phyloP scores from a whole-genome alignment of 305 asterid species.

The Rubia balearica region DNA sequence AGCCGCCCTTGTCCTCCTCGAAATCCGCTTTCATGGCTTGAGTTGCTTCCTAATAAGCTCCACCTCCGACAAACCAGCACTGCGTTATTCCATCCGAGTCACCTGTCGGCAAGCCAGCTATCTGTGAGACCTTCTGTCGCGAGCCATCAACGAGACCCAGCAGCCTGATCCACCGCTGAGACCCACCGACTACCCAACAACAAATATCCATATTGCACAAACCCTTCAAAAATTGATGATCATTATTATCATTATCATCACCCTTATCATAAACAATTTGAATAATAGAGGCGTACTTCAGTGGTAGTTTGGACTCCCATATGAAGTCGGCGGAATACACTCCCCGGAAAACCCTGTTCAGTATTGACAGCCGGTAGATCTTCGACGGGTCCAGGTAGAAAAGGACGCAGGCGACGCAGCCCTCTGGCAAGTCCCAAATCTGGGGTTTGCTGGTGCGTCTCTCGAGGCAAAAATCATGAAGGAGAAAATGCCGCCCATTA shows the following conservation, averaged over 20 bases:
- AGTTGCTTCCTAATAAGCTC: too few relatives aligned
- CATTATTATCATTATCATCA: conserved; percentile 2
- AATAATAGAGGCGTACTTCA: conserved; percentile 53
- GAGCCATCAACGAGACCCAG: too few relatives aligned
- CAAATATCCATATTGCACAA: conserved; percentile 62
- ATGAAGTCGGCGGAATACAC: conserved; percentile 82
- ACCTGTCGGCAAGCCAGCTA: too few relatives aligned
- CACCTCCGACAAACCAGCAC: too few relatives aligned
- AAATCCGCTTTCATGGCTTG: too few relatives aligned
- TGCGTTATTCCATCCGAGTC: too few relatives aligned
- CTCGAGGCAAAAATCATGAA: conserved; percentile 20
- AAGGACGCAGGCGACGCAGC: conserved; percentile 68
- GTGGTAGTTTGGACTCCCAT: conserved; percentile 76
- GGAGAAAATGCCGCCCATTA: conserved; percentile 61
- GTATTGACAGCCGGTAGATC: conserved; percentile 63
- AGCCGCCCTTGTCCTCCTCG: too few relatives aligned
- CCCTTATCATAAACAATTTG: conserved; percentile 32
- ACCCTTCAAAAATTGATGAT: conserved; percentile 18
- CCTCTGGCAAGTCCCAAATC: conserved; percentile 82
- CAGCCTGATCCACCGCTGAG: too few relatives aligned
- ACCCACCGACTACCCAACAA: too few relatives aligned
- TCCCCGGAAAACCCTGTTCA: conserved; percentile 61
- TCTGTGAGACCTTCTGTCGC: too few relatives aligned
- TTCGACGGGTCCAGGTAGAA: conserved; percentile 74
- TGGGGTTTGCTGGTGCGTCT: conserved; percentile 24